A percentile compares a stretch with the other conserved stretches of the same genome.
Conservation (phyloP, 2,329 filamentous ascomycete species). For the Scedosporium aurantiacum region DNA sequence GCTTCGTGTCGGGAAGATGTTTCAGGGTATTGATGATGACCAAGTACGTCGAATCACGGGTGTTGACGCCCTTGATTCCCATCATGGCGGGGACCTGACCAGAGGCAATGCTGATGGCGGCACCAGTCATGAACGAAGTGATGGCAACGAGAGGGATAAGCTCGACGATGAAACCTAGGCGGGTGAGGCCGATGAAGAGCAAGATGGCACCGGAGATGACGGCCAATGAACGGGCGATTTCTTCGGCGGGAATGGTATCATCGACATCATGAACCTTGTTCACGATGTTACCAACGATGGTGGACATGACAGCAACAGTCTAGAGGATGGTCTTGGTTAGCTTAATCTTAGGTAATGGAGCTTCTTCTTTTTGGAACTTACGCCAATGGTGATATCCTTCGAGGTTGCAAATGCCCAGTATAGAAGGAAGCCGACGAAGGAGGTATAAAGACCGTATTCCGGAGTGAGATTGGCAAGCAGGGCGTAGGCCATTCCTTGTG, state of each 20-base stretch:
- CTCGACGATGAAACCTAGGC: slow-evolving; percentile 43
- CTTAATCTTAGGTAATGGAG: slow-evolving; percentile 13
- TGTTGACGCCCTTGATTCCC: slow-evolving; percentile 39
- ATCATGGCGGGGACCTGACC: slow-evolving; percentile 40
- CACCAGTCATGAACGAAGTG: slow-evolving; percentile 44
- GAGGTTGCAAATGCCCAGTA: slow-evolving; percentile 74
- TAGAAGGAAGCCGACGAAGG: slow-evolving; percentile 63
- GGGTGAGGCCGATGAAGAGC: slow-evolving; percentile 35
- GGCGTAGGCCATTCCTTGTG: slow-evolving; percentile 94
- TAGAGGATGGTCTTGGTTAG: slow-evolving; percentile 23
- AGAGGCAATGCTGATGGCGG: slow-evolving; percentile 36
- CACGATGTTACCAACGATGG: slow-evolving; percentile 38
- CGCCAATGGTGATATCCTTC: slow-evolving; percentile 72
- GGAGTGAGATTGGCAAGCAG: slow-evolving; percentile 67
- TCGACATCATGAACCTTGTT: slow-evolving; percentile 23
- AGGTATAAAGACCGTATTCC: slow-evolving; percentile 78
- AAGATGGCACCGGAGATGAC: slow-evolving; percentile 37
- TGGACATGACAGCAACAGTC: slow-evolving; percentile 44
- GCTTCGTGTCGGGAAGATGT: slow-evolving; percentile 32
- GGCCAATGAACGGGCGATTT: slow-evolving; percentile 36
- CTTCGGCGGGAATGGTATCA: slow-evolving; percentile 27
- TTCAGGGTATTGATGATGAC: slow-evolving; percentile 42
- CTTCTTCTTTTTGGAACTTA: background rate
- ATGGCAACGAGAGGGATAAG: slow-evolving; percentile 42
- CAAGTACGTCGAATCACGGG: slow-evolving; percentile 33